A percentile compares a stretch with the other conserved stretches of the same genome.
Evolutionary conservation across 257 asterid genomes (phyloP).

Genomic region (Leptodermis oblonga): DNA sequence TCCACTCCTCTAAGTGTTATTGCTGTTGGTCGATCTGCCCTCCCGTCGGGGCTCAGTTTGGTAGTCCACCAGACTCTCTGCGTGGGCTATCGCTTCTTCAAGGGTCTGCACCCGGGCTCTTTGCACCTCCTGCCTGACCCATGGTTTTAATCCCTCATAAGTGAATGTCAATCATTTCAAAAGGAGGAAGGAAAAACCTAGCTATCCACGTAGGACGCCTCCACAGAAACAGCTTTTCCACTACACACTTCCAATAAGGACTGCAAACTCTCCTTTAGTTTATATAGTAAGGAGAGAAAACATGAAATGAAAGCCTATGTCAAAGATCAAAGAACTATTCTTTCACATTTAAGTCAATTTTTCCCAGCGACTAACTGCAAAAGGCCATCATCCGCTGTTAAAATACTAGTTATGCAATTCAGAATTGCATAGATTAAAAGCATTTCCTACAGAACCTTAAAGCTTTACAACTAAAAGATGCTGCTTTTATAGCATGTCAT

Average conservation of each 20-base stretch:
- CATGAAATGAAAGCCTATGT: conserved; percentile 3
- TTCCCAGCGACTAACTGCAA: conserved; percentile 63
- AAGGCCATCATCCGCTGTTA: conserved; percentile 21
- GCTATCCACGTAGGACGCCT: conserved; percentile 40
- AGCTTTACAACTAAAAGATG: neutral
- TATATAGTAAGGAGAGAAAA: conserved; percentile 49
- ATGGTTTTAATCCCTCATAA: too few relatives aligned
- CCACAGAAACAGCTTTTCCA: conserved; percentile 50
- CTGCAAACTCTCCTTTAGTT: conserved; percentile 64
- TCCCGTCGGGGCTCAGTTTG: too few relatives aligned
- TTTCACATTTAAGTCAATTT: conserved; percentile 19
- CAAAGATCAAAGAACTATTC: conserved; percentile 10
- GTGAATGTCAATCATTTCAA: conserved; percentile 11
- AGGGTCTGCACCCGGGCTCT: too few relatives aligned
- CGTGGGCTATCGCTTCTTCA: too few relatives aligned
- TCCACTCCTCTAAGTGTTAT: too few relatives aligned
- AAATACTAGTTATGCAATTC: neutral
- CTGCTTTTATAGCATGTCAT: neutral
- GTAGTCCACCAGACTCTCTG: too few relatives aligned
- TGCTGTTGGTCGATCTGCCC: too few relatives aligned
- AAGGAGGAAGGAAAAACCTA: conserved; percentile 34
- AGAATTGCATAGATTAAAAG: neutral
- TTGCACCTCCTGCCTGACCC: too few relatives aligned
- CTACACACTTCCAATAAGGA: conserved; percentile 74
- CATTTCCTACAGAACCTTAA: neutral